phyloP scores from a whole-genome alignment of 2,329 filamentous ascomycete genomes.

The Clarireedia hainanense region DNA sequence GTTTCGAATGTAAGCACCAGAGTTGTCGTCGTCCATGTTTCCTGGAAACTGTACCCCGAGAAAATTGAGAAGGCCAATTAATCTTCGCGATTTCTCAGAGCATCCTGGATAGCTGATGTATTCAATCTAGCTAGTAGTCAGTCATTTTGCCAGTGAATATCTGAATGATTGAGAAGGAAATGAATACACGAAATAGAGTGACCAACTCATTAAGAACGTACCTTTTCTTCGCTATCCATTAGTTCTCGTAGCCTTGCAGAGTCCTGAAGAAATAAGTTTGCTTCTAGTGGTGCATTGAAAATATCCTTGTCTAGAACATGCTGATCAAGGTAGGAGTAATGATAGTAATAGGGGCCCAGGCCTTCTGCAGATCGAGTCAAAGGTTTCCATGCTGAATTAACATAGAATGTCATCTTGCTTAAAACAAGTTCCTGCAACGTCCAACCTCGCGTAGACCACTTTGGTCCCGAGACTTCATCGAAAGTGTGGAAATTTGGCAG shows the following conservation, averaged over 20 bases:
- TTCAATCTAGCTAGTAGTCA: slow-evolving; percentile 7
- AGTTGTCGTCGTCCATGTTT: slow-evolving; percentile 10
- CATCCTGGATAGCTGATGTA: slow-evolving; percentile 6
- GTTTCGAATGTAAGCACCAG: slow-evolving; percentile 5
- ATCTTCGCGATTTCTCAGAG: slow-evolving; percentile 5
- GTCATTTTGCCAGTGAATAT: neutral
- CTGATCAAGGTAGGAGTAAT: slow-evolving; percentile 25
- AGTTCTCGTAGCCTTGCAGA: neutral
- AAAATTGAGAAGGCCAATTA: slow-evolving; percentile 10
- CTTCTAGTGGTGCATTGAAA: neutral
- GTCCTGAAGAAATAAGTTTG: neutral
- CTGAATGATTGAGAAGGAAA: neutral
- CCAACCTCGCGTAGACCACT: slow-evolving; percentile 29
- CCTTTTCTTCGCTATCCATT: slow-evolving; percentile 10
- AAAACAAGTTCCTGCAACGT: slow-evolving; percentile 30
- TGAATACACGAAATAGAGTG: neutral
- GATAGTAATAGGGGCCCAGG: slow-evolving; percentile 28
- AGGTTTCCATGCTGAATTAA: slow-evolving; percentile 27
- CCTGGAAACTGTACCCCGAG: slow-evolving; percentile 8
- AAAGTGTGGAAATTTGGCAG: slow-evolving; percentile 19
- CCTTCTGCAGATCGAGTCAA: slow-evolving; percentile 26
- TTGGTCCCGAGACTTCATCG: slow-evolving; percentile 17
- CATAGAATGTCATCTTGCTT: slow-evolving; percentile 31
- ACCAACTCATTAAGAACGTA: neutral
- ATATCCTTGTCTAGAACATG: slow-evolving; percentile 8